A percentile compares a stretch with the other conserved stretches of the same genome.
phyloP scores from a whole-genome alignment of 192 early-diverging fungal genomes.

The Funneliformis mosseae region DNA sequence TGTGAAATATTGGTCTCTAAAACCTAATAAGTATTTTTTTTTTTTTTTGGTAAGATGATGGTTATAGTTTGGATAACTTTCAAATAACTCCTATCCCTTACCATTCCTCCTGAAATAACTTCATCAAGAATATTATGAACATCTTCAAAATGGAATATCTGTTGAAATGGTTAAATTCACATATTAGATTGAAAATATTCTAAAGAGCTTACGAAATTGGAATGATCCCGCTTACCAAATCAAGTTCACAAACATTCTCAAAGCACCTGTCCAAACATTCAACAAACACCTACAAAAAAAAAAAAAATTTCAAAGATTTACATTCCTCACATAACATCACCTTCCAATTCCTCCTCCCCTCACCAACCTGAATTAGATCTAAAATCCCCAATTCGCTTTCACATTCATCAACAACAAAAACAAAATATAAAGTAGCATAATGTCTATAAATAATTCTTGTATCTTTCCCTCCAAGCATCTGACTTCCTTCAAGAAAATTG shows the following conservation, averaged over 20 bases:
- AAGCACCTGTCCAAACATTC: slow-evolving; percentile 92
- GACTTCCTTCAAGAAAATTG: slow-evolving; percentile 89
- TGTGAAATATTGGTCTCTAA: slow-evolving; percentile 78
- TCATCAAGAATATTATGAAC: slow-evolving; percentile 84
- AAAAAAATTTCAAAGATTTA: background rate
- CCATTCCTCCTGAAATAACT: slow-evolving; percentile 90
- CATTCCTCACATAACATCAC: too few species aligned
- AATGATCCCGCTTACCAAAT: slow-evolving; percentile 60
- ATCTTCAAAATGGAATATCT: slow-evolving; percentile 93
- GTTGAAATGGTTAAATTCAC: background rate
- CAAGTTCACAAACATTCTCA: slow-evolving; percentile 96
- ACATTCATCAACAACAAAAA: slow-evolving; percentile 94
- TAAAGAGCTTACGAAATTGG: background rate
- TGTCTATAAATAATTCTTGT: slow-evolving; percentile 94
- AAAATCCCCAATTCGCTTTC: slow-evolving; percentile 96
- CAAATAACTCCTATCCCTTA: slow-evolving; percentile 34
- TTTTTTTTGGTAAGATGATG: background rate
- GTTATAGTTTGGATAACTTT: too few species aligned
- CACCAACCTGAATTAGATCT: slow-evolving; percentile 87
- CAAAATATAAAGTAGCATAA: slow-evolving; percentile 98
- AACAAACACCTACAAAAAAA: slow-evolving; percentile 78
- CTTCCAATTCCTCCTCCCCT: background rate
- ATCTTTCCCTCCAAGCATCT: slow-evolving; percentile 78
- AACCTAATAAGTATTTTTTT: slow-evolving; percentile 51
- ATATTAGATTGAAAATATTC: background rate